These are phyloP conservation scores for Kodamaea plutei DNA, from an alignment of 1,139 yeast genomes.

Conservation along the genomic window DNA sequence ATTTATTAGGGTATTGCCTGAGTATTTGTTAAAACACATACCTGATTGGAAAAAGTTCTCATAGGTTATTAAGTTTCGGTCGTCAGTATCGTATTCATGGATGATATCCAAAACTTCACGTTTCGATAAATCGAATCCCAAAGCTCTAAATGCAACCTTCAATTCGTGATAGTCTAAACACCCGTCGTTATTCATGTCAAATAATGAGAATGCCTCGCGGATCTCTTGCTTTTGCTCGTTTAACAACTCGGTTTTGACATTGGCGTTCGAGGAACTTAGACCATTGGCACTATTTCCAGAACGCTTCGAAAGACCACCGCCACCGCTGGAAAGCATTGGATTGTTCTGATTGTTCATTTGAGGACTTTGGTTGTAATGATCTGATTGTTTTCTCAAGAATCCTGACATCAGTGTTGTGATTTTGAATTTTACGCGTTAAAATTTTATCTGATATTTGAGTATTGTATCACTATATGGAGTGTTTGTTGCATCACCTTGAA, in stretches of 20 bases:
- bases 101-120: slow-evolving; percentile 77
- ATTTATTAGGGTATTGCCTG: slow-evolving; percentile 31
- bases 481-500: no score
- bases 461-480: no score
- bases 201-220: slow-evolving; percentile 86
- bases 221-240: slow-evolving; percentile 93
- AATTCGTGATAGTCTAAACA: slow-evolving; percentile 87
- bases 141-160: slow-evolving; percentile 87
- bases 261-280: no score
- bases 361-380: slow-evolving; percentile 8
- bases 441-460: no score
- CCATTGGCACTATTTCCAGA: slow-evolving; percentile 2
- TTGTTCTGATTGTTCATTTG: slow-evolving; percentile 7
- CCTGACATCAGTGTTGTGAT: slow-evolving; percentile 5
- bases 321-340: slow-evolving; percentile 3
- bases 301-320: slow-evolving; percentile 5
- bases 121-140: slow-evolving; percentile 85
- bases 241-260: slow-evolving; percentile 59
- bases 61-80: slow-evolving; percentile 66
- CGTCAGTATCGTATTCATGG: slow-evolving; percentile 77
- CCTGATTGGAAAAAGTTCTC: slow-evolving; percentile 78
- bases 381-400: slow-evolving; percentile 7
- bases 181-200: slow-evolving; percentile 92
- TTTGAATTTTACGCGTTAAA: no score
- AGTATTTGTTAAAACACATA: slow-evolving; percentile 26